These are phyloP conservation scores for Penicillium antarcticum DNA, from an alignment of 495 filamentous ascomycete genomes.

Conservation along the genomic window DNA sequence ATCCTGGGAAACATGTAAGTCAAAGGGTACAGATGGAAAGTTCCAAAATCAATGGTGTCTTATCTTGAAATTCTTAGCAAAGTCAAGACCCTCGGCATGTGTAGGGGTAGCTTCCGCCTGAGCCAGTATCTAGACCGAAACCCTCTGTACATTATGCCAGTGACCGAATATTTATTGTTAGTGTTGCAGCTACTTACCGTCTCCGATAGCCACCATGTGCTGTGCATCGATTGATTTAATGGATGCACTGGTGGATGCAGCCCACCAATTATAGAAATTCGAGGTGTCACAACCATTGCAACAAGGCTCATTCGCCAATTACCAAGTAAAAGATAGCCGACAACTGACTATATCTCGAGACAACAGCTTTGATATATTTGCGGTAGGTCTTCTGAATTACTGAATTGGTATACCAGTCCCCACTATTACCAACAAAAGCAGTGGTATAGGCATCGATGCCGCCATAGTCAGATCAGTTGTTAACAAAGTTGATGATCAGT, in stretches of 20 bases:
- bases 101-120: conserved; percentile 58
- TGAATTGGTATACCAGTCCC: conserved; percentile 57
- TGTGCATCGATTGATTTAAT: conserved; percentile 61
- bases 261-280: conserved; percentile 67
- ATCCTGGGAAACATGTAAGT: conserved; percentile 28
- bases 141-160: conserved; percentile 19
- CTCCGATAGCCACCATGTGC: conserved; percentile 68
- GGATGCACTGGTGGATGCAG: conserved; percentile 52
- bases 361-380: conserved; percentile 59
- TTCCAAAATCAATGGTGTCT: conserved; percentile 60
- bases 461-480: conserved; percentile 62
- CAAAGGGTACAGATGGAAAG: conserved; percentile 64
- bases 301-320: conserved; percentile 67
- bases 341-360: conserved; percentile 55
- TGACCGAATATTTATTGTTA: too few species aligned
- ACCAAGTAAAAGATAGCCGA: conserved; percentile 67
- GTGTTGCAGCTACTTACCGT: conserved; percentile 24
- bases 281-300: conserved; percentile 59
- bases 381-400: conserved; percentile 57
- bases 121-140: conserved; percentile 36
- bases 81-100: conserved; percentile 60
- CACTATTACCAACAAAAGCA: conserved; percentile 54
- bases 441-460: conserved; percentile 62
- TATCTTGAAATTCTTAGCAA: conserved; percentile 55
- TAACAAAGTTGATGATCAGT: conserved; percentile 57